Conservation (phyloP, 352 stramenopile genomes). For the Phytophthora syringae region DNA sequence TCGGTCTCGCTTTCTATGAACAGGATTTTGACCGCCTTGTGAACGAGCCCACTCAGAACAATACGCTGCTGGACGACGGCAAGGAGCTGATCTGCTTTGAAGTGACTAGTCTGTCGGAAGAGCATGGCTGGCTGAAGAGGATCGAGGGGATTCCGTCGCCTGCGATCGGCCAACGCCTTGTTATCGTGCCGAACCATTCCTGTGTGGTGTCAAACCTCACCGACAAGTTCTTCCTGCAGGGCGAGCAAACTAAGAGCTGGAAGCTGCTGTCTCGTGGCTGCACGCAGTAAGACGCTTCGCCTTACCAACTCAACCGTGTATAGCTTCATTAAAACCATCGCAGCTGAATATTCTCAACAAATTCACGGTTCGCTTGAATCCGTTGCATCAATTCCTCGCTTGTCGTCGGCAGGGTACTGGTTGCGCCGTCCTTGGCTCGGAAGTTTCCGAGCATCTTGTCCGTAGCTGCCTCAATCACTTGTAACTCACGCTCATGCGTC, state of each 20-base stretch:
- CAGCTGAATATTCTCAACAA: constrained; percentile 40
- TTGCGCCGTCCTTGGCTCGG: constrained; percentile 41
- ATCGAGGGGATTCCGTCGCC: constrained; percentile 56
- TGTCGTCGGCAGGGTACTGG: constrained; percentile 40
- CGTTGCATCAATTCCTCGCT: constrained; percentile 34
- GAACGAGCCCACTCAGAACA: constrained; percentile 53
- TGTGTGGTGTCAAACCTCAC: constrained; percentile 76
- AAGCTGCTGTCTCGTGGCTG: constrained; percentile 64
- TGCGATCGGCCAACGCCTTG: constrained; percentile 57
- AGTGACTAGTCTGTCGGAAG: constrained; percentile 74
- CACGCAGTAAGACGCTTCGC: constrained; percentile 41
- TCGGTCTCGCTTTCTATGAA: constrained; percentile 71
- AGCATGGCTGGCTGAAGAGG: constrained; percentile 75
- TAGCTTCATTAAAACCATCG: constrained; percentile 50
- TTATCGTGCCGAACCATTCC: constrained; percentile 75
- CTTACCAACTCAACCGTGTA: neutral
- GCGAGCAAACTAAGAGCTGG: constrained; percentile 53
- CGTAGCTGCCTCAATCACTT: constrained; percentile 57
- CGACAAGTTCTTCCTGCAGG: constrained; percentile 64
- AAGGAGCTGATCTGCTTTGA: constrained; percentile 63
- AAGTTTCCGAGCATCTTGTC: constrained; percentile 71
- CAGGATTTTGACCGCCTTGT: constrained; percentile 69
- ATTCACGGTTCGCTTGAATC: constrained; percentile 25
- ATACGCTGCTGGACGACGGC: constrained; percentile 39
- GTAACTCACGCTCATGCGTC: constrained; percentile 62